Conservation (phyloP, 2,329 filamentous ascomycete species). For the Epichloe scottii region DNA sequence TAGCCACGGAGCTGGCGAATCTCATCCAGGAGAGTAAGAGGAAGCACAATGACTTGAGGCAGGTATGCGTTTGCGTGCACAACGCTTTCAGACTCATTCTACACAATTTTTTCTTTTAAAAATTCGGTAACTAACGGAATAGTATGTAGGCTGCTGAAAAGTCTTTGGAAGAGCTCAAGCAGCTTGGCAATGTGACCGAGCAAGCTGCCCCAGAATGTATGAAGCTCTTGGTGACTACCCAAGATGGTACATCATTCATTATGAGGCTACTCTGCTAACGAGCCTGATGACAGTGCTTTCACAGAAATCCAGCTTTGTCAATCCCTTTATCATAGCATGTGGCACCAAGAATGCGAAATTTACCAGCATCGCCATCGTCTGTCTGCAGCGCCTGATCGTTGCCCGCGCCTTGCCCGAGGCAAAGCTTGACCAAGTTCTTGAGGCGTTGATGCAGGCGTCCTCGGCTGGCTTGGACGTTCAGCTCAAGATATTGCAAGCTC, state of each 20-base stretch:
- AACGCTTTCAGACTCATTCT: background rate
- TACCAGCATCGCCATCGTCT: slow-evolving; percentile 74
- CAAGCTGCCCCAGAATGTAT: slow-evolving; percentile 26
- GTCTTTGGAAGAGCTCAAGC: slow-evolving; percentile 78
- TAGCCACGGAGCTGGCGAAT: slow-evolving; percentile 77
- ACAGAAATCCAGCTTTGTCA: slow-evolving; percentile 70
- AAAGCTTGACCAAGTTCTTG: slow-evolving; percentile 73
- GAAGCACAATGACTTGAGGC: slow-evolving; percentile 81
- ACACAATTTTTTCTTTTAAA: too few relatives aligned
- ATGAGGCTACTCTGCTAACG: slow-evolving; percentile 8
- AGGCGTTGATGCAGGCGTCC: slow-evolving; percentile 76
- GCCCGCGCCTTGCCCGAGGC: slow-evolving; percentile 66
- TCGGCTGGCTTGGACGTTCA: slow-evolving; percentile 78
- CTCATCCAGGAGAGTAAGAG: slow-evolving; percentile 92
- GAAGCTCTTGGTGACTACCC: background rate
- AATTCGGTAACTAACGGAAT: background rate
- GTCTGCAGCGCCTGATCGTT: slow-evolving; percentile 78
- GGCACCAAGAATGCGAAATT: slow-evolving; percentile 83
- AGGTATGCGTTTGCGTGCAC: slow-evolving; percentile 31
- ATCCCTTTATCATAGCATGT: slow-evolving; percentile 90
- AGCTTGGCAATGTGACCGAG: slow-evolving; percentile 21
- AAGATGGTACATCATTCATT: slow-evolving; percentile 5
- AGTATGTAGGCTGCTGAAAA: slow-evolving; percentile 71
- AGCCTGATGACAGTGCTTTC: slow-evolving; percentile 56
- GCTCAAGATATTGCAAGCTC: slow-evolving; percentile 84